These are phyloP conservation scores for Cotoneaster glaucophyllus DNA, from an alignment of 306 rosid species.

Conservation along the genomic window DNA sequence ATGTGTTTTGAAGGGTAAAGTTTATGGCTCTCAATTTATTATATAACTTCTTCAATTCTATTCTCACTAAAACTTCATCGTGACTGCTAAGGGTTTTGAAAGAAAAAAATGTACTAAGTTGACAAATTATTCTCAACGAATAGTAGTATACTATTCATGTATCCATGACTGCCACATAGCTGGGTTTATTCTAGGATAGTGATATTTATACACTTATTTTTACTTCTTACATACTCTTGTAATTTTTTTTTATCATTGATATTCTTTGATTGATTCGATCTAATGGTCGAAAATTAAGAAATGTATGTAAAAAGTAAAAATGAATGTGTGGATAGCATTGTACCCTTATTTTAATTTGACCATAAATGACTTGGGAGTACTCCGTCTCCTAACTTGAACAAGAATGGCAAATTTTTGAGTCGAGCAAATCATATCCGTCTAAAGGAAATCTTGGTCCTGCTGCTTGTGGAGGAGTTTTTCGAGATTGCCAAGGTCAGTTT, in stretches of 20 bases:
- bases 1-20: not conserved
- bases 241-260: too few species aligned
- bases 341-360: not conserved
- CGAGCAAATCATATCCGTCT: not conserved
- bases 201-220: too few species aligned
- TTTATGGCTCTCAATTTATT: too few species aligned
- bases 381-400: not conserved
- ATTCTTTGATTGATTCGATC: not conserved
- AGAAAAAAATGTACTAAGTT: not conserved
- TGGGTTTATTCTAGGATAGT: not conserved
- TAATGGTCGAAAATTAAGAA: not conserved
- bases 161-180: not conserved
- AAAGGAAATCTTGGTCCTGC: too few species aligned
- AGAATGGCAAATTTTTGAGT: not conserved
- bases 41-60: too few species aligned
- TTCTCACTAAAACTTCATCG: too few species aligned
- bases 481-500: too few species aligned
- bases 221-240: too few species aligned
- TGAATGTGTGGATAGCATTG: too few species aligned
- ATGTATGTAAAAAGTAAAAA: too few species aligned
- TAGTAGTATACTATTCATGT: not conserved
- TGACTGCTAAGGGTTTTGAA: not conserved
- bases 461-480: too few species aligned
- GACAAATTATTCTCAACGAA: not conserved
- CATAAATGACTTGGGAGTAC: not conserved